These are phyloP conservation scores for Irpex rosettiformis DNA, from an alignment of 1,284 basidiomycete species.

Conservation along the genomic window DNA sequence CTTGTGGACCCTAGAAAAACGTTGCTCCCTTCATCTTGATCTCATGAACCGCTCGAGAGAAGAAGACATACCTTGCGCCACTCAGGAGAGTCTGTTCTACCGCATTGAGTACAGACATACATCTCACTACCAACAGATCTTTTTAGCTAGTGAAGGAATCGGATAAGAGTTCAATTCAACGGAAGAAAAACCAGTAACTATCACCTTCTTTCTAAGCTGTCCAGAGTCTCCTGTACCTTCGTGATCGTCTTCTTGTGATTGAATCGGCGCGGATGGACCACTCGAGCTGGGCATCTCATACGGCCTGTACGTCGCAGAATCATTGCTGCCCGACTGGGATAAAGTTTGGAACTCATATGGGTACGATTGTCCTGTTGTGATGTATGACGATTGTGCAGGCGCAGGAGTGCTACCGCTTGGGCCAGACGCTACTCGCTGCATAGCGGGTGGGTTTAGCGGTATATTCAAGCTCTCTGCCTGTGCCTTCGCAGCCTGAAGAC, in stretches of 20 bases:
- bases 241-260: constrained; percentile 12
- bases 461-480: constrained; percentile 23
- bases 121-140: constrained; percentile 55
- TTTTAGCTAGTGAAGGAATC: constrained; percentile 36
- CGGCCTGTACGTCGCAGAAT: background rate
- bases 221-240: constrained; percentile 7
- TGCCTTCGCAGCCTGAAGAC: constrained; percentile 35
- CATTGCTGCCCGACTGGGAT: background rate
- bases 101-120: constrained; percentile 76
- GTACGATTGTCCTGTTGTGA: background rate
- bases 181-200: too few species aligned
- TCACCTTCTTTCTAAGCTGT: constrained; percentile 38
- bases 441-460: background rate
- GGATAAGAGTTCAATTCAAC: background rate
- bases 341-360: background rate
- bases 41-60: too few species aligned
- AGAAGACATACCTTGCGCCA: constrained; percentile 79
- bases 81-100: constrained; percentile 78
- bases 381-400: background rate
- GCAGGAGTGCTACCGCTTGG: background rate
- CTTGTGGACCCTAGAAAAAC: constrained; percentile 61
- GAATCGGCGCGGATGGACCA: background rate
- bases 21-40: too few species aligned
- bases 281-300: background rate
- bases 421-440: background rate